Base-by-base conservation (phyloP, 164 flowering plant species). In the Brasenia schreberi region DNA sequence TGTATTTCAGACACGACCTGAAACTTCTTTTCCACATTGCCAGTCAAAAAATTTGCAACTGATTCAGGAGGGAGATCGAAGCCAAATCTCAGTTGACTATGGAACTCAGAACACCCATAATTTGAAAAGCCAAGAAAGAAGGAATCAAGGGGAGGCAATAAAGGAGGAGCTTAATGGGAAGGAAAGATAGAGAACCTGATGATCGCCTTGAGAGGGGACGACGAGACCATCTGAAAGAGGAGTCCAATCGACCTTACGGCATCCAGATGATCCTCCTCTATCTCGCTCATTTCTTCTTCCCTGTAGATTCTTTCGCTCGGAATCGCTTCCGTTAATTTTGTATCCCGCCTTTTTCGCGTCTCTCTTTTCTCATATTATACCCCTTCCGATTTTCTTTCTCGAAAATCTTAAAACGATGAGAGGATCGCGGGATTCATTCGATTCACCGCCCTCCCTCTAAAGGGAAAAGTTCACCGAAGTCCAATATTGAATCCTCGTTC, bases 141-240 rank as follows among this genome's bases (percentile, higher is more conserved):
- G 10, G 27, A n/a, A n/a, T 17, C 2, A 66, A 39, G 62, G 23
- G 66, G 58, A 39, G 60, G 27, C 27, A 23, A 2, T 23, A 23
- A 23, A 23, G 27, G 2, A 23, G 27, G 27, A 23, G 27, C 27
- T 23, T 23, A 23, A 23, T 23, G 27, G 27, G 27, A 23, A 23
- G 14, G 44, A 23, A 43, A 58, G 18, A 7, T 6, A 43, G 12
- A 7, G 49, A 86, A 60, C 98, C 92, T 94, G 99, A 68, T 95
- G 99, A 77, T 87, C 88, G 77, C 92, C 99, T 76, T 92, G 97
- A 42, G 97, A 89, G 5, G 99, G 99, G 42, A 95, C 88, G 42
- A 88, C 76, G 18, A 95, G 74, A 43, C 93, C 97, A 56, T 89
- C 77, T 39, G 92, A 84, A 68, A 87, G 93, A 5, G 98, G 97